Evolutionary conservation across 129 eudicot species (phyloP).

Genomic region (Ambrosia trifida): DNA sequence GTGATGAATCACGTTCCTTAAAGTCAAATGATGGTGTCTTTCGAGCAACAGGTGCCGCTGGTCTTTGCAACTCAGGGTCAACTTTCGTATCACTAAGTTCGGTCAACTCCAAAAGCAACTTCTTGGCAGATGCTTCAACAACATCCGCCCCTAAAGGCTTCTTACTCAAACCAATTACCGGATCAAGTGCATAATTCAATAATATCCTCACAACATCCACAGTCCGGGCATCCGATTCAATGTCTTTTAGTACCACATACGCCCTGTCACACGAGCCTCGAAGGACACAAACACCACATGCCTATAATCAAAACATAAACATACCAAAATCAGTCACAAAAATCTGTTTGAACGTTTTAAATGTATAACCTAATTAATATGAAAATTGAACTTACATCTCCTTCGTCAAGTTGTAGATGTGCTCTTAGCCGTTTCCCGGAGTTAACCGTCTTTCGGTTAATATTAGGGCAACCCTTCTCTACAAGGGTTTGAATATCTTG

Average conservation of each 20-base stretch:
- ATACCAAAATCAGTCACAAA: conserved; percentile 1
- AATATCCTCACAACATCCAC: conserved; percentile 82
- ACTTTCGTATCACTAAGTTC: conserved; percentile 59
- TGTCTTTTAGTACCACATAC: conserved; percentile 50
- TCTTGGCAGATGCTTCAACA: conserved; percentile 70
- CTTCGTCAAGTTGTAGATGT: conserved; percentile 69
- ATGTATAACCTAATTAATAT: conserved; percentile 1
- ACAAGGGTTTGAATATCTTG: conserved; percentile 67
- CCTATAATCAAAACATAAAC: conserved; percentile 43
- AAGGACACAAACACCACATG: conserved; percentile 66
- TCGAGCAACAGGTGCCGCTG: conserved; percentile 34
- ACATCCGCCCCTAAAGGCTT: conserved; percentile 50
- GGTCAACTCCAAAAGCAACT: conserved; percentile 65
- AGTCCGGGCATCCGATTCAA: conserved; percentile 69
- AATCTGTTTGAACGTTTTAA: neutral
- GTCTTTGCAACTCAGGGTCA: conserved; percentile 52
- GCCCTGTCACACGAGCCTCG: conserved; percentile 94
- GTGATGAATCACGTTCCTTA: conserved; percentile 25
- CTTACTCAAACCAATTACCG: conserved; percentile 46
- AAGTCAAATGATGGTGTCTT: conserved; percentile 36
- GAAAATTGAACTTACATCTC: conserved; percentile 61
- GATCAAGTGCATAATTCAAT: conserved; percentile 77
- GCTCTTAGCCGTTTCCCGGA: conserved; percentile 88
- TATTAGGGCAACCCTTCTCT: conserved; percentile 79
- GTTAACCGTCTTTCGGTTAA: conserved; percentile 69